phyloP scores from a whole-genome alignment of 1,139 yeast genomes.

The Scheffersomyces insectosa region DNA sequence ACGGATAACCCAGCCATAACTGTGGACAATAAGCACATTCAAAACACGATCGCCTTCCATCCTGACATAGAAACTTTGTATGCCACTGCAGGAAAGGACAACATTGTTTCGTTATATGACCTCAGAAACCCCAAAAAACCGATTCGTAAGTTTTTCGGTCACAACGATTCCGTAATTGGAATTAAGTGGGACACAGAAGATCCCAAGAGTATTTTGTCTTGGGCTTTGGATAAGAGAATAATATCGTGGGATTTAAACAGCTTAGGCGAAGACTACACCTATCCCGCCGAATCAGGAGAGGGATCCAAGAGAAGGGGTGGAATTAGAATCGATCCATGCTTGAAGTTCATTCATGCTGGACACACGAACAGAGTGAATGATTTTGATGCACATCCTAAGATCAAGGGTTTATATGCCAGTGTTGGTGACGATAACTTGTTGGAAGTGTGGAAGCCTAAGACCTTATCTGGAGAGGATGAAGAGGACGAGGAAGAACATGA shows the following conservation, averaged over 20 bases:
- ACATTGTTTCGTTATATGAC: conserved; percentile 50
- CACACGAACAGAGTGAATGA: conserved; percentile 56
- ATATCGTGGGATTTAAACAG: conserved; percentile 51
- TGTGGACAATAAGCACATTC: conserved; percentile 44
- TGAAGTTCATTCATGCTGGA: conserved; percentile 59
- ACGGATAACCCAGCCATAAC: conserved; percentile 42
- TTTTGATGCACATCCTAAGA: conserved; percentile 49
- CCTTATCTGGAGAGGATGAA: conserved; percentile 40
- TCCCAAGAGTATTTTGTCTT: conserved; percentile 41
- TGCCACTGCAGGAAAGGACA: conserved; percentile 58
- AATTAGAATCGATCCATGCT: conserved; percentile 57
- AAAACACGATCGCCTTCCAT: conserved; percentile 52
- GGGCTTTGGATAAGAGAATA: conserved; percentile 53
- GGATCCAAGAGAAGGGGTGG: conserved; percentile 25
- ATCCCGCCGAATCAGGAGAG: conserved; percentile 30
- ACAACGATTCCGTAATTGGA: conserved; percentile 43
- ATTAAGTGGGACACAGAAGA: conserved; percentile 41
- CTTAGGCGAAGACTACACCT: conserved; percentile 45
- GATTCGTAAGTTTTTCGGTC: conserved; percentile 52
- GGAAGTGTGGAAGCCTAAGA: conserved; percentile 57
- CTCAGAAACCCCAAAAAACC: conserved; percentile 49
- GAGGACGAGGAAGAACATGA: conserved; percentile 38
- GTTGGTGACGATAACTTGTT: conserved; percentile 56
- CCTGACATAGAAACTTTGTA: conserved; percentile 44
- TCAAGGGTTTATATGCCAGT: conserved; percentile 42